Conservation (phyloP, 139 green algal genomes). For the Chlorella sp. region DNA sequence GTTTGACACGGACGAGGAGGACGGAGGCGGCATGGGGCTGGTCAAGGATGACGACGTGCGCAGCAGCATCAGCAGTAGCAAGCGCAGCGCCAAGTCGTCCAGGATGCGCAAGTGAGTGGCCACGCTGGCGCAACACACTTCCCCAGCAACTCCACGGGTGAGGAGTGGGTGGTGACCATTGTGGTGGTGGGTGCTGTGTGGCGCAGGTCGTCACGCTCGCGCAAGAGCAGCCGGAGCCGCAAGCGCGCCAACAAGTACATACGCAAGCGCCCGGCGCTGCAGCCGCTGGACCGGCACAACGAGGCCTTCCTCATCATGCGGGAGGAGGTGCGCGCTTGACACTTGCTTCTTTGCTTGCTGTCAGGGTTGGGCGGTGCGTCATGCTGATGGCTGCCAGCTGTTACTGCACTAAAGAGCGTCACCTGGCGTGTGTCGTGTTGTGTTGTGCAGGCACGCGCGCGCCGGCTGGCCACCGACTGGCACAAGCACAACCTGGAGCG, state of each 20-base stretch:
- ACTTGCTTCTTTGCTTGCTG: no score
- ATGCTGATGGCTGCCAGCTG: no score
- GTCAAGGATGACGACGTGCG: slow-evolving; percentile 9
- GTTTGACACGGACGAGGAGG: slow-evolving; percentile 35
- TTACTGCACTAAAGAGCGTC: no score
- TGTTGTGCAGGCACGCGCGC: neutral
- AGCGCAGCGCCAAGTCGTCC: neutral
- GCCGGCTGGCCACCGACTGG: slow-evolving; percentile 13
- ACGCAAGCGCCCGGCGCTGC: neutral
- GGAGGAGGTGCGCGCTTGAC: slow-evolving; percentile 3
- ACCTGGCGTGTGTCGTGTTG: no score
- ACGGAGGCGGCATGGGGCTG: slow-evolving; percentile 13
- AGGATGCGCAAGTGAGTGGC: slow-evolving; percentile 6
- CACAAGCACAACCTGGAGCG: slow-evolving; percentile 13
- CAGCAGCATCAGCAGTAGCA: slow-evolving; percentile 7
- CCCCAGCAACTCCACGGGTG: no score
- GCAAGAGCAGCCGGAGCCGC: neutral
- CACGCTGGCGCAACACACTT: no score
- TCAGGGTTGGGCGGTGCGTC: no score
- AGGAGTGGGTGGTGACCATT: no score
- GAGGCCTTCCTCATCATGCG: slow-evolving; percentile 16
- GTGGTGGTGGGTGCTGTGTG: neutral
- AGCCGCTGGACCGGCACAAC: slow-evolving; percentile 26
- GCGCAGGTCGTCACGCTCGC: neutral
- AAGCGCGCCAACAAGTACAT: neutral